Conservation (phyloP, 257 asterid genomes). For the Solanum ossicruentum region DNA sequence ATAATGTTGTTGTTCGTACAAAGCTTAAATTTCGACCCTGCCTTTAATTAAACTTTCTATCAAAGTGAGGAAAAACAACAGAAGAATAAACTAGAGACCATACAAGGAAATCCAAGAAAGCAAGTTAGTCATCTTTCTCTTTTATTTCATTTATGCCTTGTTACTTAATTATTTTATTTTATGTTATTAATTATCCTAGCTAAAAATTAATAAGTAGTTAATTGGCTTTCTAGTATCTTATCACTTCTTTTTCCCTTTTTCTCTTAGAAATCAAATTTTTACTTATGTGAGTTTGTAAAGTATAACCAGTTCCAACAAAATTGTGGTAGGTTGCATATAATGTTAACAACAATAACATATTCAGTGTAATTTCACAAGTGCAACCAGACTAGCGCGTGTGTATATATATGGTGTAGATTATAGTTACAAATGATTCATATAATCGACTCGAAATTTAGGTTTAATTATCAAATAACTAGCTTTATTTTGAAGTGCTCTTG, state of each 20-base stretch:
- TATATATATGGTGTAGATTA: not conserved
- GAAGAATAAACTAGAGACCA: conserved; percentile 31
- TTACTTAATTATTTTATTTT: no score
- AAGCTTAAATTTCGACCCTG: no score
- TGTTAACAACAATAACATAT: not conserved
- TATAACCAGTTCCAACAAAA: not conserved
- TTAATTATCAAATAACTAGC: not conserved
- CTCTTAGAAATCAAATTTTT: not conserved
- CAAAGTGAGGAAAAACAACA: conserved; percentile 5
- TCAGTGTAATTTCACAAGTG: no score
- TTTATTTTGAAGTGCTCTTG: not conserved
- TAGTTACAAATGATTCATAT: not conserved
- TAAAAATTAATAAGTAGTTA: no score
- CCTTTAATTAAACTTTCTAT: no score
- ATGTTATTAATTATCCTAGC: not conserved
- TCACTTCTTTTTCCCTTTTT: not conserved
- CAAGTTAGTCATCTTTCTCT: conserved; percentile 1
- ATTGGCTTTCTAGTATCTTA: not conserved
- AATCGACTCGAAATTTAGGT: not conserved
- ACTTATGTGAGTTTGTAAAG: not conserved
- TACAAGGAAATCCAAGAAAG: conserved; percentile 22
- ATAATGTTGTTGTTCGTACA: no score
- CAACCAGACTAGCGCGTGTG: no score
- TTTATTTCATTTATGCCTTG: not conserved
- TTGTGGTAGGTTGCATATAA: not conserved